A percentile compares a stretch with the other conserved stretches of the same genome.
Evolutionary conservation across 805 yeast genomes (phyloP).

Genomic region (Saccharomycopsis lassenensis): DNA sequence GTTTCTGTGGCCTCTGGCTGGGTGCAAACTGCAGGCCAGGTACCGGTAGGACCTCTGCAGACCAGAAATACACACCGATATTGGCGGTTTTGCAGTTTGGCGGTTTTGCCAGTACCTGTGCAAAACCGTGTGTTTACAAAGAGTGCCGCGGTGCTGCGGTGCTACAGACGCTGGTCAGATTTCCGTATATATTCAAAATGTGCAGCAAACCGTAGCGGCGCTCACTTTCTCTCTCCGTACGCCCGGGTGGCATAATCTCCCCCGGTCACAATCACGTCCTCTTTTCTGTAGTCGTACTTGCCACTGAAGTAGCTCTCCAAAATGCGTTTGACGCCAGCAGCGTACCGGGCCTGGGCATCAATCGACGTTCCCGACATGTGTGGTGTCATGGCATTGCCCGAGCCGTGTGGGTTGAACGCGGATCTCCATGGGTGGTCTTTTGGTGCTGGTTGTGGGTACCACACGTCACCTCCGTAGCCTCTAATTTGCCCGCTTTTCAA

Average conservation of each 20-base stretch:
- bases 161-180: too few species aligned
- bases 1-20: too few species aligned
- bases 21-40: too few species aligned
- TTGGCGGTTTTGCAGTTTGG: too few species aligned
- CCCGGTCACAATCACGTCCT: conserved; percentile 58
- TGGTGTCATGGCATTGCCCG: conserved; percentile 80
- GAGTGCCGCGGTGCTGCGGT: too few species aligned
- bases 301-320: conserved; percentile 51
- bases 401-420: conserved; percentile 53
- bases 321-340: conserved; percentile 57
- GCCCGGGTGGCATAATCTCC: conserved; percentile 69
- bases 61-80: too few species aligned
- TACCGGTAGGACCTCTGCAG: too few species aligned
- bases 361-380: conserved; percentile 71
- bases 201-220: too few species aligned
- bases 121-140: too few species aligned
- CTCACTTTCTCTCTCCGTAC: conserved; percentile 45
- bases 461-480: conserved; percentile 82
- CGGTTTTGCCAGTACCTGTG: too few species aligned
- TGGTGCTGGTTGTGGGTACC: conserved; percentile 82
- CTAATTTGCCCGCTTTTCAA: conserved; percentile 54
- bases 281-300: conserved; percentile 60
- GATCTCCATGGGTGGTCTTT: conserved; percentile 67
- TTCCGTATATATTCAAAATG: too few species aligned
- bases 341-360: conserved; percentile 70